Conservation (phyloP, 495 filamentous ascomycete species). For the Aeminium ludgeri region DNA sequence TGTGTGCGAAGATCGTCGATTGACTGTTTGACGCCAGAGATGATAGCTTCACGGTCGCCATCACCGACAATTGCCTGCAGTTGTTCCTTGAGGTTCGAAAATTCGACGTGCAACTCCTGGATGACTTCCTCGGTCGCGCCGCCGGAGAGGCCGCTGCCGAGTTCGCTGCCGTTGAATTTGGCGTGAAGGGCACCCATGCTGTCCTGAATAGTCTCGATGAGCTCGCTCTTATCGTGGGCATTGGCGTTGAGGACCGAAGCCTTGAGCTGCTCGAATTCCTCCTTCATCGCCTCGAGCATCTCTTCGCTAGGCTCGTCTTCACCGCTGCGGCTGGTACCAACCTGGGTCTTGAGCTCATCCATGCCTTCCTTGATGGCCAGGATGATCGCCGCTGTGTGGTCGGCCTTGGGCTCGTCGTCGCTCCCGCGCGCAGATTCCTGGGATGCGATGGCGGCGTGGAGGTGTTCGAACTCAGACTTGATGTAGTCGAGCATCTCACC, state of each 20-base stretch:
- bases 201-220: constrained; percentile 23
- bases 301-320: constrained; percentile 24
- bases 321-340: constrained; percentile 15
- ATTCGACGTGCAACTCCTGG: constrained; percentile 29
- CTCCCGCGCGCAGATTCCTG: constrained; percentile 1
- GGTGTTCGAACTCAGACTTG: constrained; percentile 59
- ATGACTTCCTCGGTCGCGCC: constrained; percentile 16
- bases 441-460: constrained; percentile 19
- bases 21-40: constrained; percentile 27
- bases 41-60: constrained; percentile 32
- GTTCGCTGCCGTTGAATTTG: constrained; percentile 13
- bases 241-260: constrained; percentile 19
- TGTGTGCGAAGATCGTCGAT: constrained; percentile 24
- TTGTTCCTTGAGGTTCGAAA: constrained; percentile 50
- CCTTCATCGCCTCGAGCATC: constrained; percentile 28
- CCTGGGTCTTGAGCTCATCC: constrained; percentile 21
- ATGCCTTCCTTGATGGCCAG: constrained; percentile 22
- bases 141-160: constrained; percentile 1
- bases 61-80: constrained; percentile 50
- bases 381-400: constrained; percentile 20
- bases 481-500: constrained; percentile 50
- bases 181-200: constrained; percentile 22
- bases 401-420: constrained; percentile 1
- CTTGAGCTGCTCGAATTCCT: constrained; percentile 46
- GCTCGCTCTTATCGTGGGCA: constrained; percentile 23